Percentiles rank a stretch among this genome's conserved stretches.
These are phyloP conservation scores for Opeltia flavorubescens DNA, from an alignment of 495 filamentous ascomycete species.

Conservation along the genomic window DNA sequence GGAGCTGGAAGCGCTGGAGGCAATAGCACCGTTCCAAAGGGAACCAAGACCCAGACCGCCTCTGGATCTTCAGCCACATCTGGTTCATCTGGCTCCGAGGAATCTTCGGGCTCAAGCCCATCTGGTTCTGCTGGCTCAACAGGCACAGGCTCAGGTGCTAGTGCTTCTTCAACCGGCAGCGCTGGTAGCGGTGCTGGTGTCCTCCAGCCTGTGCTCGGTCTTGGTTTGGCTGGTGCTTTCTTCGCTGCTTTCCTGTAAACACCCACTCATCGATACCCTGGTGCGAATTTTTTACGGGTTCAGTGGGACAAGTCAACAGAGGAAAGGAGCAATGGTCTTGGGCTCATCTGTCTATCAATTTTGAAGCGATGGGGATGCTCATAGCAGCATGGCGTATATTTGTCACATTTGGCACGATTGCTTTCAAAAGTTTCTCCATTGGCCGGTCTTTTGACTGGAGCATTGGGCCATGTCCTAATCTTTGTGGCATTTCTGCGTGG, in stretches of 20 bases:
- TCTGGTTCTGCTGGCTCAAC: conserved; percentile 24
- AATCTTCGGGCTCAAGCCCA: too few species aligned
- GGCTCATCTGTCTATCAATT: background rate
- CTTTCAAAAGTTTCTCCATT: background rate
- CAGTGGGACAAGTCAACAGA: background rate
- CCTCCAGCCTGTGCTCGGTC: conserved; percentile 16
- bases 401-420: background rate
- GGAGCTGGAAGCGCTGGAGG: background rate
- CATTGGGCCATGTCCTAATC: too few species aligned
- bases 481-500: background rate
- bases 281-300: too few species aligned
- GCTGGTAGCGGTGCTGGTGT: conserved; percentile 6
- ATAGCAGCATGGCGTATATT: background rate
- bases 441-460: too few species aligned
- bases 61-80: background rate
- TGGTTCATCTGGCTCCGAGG: background rate
- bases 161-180: conserved; percentile 4
- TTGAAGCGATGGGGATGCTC: background rate
- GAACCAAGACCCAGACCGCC: background rate
- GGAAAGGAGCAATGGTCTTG: background rate
- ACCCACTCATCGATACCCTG: background rate
- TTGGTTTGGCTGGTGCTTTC: conserved; percentile 29
- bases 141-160: conserved; percentile 13
- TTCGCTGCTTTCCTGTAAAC: conserved; percentile 33
- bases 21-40: background rate